Evolutionary conservation across 2,329 filamentous ascomycete species (phyloP), one percentile per base, ranked within the genome.

Genomic region (Malbranchea cinnamomea): DNA sequence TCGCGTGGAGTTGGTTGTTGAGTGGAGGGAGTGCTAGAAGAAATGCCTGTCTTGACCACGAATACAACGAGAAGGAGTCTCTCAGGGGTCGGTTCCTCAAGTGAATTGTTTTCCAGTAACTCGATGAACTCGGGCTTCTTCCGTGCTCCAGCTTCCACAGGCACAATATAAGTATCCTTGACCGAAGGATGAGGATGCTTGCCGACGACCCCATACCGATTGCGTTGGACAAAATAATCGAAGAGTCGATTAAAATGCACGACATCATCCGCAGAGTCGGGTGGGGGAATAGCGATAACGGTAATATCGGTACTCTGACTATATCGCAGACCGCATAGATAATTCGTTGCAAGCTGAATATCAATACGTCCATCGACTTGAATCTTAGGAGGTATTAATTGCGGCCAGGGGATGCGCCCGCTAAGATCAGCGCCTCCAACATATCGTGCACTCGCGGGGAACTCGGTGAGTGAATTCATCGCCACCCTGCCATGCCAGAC

Each of bases 141-240:
- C 19, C 56, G 59, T 15, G 71, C 65, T 15, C 81, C 83, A 4
- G 74, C 67, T 18, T 83, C 71, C 4, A 95, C 71, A 0, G 89
- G 87, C 6, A 94, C 77, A 18, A 95, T 68, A 51, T 95, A 95
- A 2, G 85, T 81, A 48, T 95, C 87, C 36, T 84, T 77, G 28
- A 94, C 78, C 36, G 83, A 77, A 12, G 73, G 68, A 17, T 74
- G 58, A 1, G 70, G 68, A 50, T 80, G 78, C 47, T 87, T 80
- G 9, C 76, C 76, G 5, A 94, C 68, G 2, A 95, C 87, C 12
- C 84, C 87, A 50, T 92, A 98, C 19, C 84, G 70, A 40, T 79
- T 71, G 47, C 87, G 81, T 29, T 67, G 67, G 23, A 74, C 63
- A 49, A 98, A 95, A 56, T 98, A 95, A 30, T 84, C 69, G 45